Evolutionary conservation across 1,139 yeast species (phyloP), one percentile per base, ranked within the genome.

Genomic region (Kodamaea sp.): DNA sequence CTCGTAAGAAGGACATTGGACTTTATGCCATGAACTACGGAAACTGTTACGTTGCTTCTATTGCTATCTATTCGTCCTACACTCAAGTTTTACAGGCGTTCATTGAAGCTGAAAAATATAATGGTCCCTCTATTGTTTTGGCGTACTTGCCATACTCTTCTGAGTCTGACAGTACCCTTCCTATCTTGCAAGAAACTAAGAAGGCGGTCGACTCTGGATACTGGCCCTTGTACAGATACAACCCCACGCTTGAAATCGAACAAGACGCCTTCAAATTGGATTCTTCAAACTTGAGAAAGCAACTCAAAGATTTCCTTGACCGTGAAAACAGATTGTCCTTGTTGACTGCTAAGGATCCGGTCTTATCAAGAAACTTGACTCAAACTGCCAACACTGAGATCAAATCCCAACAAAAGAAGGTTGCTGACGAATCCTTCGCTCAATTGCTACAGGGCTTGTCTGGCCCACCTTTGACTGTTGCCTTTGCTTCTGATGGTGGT

Each of bases 401-500:
- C 35, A 78, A 78, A 35, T 65, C 69, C 32, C 75, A 73, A 47
- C 95, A 86, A 63, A 73, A 74, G 40, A 65, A 68, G 42, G 74
- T 80, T 47, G 92, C 96, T 9, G 85, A 83, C 56, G 83, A 77
- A 29, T 92, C 97, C 1, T 88, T 76, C 58, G 75, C 78, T 40
- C 76, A 80, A 53, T 73, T 90, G 43, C 70, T 90, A 34, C 95
- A 84, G 48, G 96, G 96, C 19, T 72, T 90, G 43, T 80, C 90
- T 24, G 97, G 97, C 22, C 97, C 97, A 29, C 97, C 97, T 35
- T 62, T 92, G 45, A 85, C 95, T 6, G 76, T 90, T 43, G 85
- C 92, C 26, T 90, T 79, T 63, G 97, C 97, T 4, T 88, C 96
- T 20, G 97, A 90, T 60, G 97, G 96, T 59, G 97, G 97, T 38